Evolutionary conservation across 1,284 basidiomycete genomes (phyloP), one percentile per base, ranked within the genome.

Genomic region (Boletus smithii): DNA sequence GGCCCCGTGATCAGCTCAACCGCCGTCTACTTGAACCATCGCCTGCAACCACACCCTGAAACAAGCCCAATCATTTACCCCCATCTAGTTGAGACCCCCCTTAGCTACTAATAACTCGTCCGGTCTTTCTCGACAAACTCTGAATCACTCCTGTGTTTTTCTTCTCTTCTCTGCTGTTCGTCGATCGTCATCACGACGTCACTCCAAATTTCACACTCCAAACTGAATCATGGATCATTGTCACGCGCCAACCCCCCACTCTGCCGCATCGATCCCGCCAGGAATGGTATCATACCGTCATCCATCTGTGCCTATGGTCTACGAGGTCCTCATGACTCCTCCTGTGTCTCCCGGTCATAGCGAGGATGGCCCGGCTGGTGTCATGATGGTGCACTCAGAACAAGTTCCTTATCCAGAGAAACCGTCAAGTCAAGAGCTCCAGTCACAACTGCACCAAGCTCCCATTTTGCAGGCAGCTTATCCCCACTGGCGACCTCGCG

Each of bases 271-370:
- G 29, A 18, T 59, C 8, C 9, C 50, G 3, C 18, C 57, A 14
- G 46, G 41, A 10, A 50, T 59, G 35, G 31, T 44, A 31, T 31
- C 60, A 23, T 63, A 41, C 47, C 49, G 49, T 33, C 46, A 46
- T 10, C 56, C 45, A 32, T 47, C 61, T 18, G 33, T 32, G 8
- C 58, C 61, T n/a, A 39, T 51, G 35, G 51, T 54, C 29, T 66
- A 63, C 32, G 70, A 76, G 48, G 72, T 73, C 22, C 79, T 74
- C 18, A 72, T 80, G 53, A 82, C 80, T 1, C 80, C 80, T n/a
- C 80, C 80, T 8, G 66, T 79, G 49, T 82, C 80, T 36, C 80
- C 80, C 5, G 65, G 66, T n/a, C 68, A 69, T 35, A 73, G 68
- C 47, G 70, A 67, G 45, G 54, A 63, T 38, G 62, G 57, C 30